Conservation (phyloP, 2,329 filamentous ascomycete species). For the Verticillium klebahnii region DNA sequence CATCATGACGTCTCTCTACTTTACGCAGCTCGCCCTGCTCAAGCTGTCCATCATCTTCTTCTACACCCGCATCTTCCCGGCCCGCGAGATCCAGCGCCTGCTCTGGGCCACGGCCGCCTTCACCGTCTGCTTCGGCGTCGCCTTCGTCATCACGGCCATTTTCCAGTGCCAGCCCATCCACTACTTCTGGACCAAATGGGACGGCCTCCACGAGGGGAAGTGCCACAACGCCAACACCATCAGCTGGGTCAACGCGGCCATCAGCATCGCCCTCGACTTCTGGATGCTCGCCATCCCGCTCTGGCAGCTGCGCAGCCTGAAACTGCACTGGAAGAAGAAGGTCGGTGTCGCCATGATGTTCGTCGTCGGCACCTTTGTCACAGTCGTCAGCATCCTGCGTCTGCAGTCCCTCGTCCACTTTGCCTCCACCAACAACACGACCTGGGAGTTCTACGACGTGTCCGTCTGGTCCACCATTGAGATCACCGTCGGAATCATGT, state of each 20-base stretch:
- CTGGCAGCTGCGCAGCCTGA: slow-evolving; percentile 29
- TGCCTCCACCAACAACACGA: slow-evolving; percentile 14
- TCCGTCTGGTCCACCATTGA: slow-evolving; percentile 29
- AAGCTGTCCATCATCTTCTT: slow-evolving; percentile 45
- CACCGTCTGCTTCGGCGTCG: slow-evolving; percentile 26
- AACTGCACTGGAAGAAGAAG: slow-evolving; percentile 39
- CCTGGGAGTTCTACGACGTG: slow-evolving; percentile 18
- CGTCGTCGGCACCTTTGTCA: slow-evolving; percentile 31
- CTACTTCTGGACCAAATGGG: slow-evolving; percentile 48
- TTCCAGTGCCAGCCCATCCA: slow-evolving; percentile 43
- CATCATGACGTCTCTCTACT: slow-evolving; percentile 34
- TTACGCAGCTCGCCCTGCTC: slow-evolving; percentile 33
- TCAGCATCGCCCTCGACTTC: slow-evolving; percentile 43
- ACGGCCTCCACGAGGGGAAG: slow-evolving; percentile 34
- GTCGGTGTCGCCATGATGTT: slow-evolving; percentile 39
- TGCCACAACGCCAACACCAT: slow-evolving; percentile 41
- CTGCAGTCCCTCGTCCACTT: slow-evolving; percentile 20
- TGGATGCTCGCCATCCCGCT: slow-evolving; percentile 43
- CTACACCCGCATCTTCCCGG: slow-evolving; percentile 46
- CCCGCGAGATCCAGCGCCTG: slow-evolving; percentile 23
- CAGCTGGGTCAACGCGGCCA: slow-evolving; percentile 40
- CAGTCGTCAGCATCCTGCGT: slow-evolving; percentile 22
- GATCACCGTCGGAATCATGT: slow-evolving; percentile 30
- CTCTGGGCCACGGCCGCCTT: slow-evolving; percentile 32
- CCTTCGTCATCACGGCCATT: slow-evolving; percentile 32